Base-by-base conservation (phyloP, 495 filamentous ascomycete species). In the Bacidia rubella region DNA sequence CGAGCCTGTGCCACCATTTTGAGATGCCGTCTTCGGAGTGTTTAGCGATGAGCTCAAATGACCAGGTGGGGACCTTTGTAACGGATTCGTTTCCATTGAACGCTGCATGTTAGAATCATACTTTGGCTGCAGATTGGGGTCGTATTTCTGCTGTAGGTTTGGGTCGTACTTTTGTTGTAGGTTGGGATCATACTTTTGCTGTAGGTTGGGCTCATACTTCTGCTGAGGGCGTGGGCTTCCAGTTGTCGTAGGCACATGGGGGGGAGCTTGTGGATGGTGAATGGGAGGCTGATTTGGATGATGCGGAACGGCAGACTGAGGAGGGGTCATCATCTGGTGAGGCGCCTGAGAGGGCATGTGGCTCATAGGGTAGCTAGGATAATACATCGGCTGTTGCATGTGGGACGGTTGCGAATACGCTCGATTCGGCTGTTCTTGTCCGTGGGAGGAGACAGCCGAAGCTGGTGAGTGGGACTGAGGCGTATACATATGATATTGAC, bases 381-480 rank as follows among this genome's bases (percentile, higher is more conserved):
- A 48, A 39, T 60, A 52, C 23, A 55, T 54, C n/a, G 20, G 45
- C 1, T 47, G 57, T 32, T 56, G 59, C 56, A 74, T 84, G 60
- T 73, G 78, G 65, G 55, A 74, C 57, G 94, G 87, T 47, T 83
- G 76, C 47, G 78, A 77, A 64, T 95, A 95, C 56, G 96, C 74
- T 56, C 92, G 75, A 44, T 70, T 74, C 70, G 90, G 86, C 56
- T 87, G 90, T 58, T 98, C 92, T 60, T 94, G 87, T 21, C 77
- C 75, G 45, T 90, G 87, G 3, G 86, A 83, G 17, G 92, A 96
- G 51, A 90, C 84, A 55, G 96, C 89, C 52, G 92, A 95, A n/a
- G 87, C 86, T 32, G 92, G 92, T 21, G 92, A 95, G 66, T 88
- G 93, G 23, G 89, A 95, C 70, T 95, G 88, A 15, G 90, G 89